A percentile compares a stretch with the other conserved stretches of the same genome.
These are phyloP conservation scores for Conringia planisiliqua DNA, from an alignment of 345 rosid species.

Conservation along the genomic window DNA sequence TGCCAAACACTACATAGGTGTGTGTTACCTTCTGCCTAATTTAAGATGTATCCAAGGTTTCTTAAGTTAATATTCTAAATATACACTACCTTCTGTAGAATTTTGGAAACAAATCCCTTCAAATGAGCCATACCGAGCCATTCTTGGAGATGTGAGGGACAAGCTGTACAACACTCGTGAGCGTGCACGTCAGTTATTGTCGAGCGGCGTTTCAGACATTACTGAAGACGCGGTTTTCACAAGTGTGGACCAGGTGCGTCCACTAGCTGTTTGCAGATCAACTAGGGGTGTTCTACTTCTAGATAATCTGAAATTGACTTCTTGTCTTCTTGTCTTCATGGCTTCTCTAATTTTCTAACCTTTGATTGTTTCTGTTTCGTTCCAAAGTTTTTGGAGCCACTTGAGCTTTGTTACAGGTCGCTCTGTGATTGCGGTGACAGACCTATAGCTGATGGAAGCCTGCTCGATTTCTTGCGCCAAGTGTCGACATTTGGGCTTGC, in stretches of 20 bases:
- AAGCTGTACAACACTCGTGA: conserved; percentile 89
- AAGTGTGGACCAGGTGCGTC: conserved; percentile 67
- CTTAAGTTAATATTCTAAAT: too few species aligned
- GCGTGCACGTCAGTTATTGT: conserved; percentile 76
- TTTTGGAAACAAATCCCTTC: conserved; percentile 94
- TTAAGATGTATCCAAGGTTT: not conserved
- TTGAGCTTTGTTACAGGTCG: conserved; percentile 92
- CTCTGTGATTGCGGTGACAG: conserved; percentile 83
- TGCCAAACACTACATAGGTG: conserved; percentile 95
- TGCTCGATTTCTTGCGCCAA: conserved; percentile 92
- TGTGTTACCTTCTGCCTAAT: not conserved
- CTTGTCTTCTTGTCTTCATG: not conserved
- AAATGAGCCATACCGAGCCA: conserved; percentile 88
- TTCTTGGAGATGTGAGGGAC: conserved; percentile 93
- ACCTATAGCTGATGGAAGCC: conserved; percentile 95
- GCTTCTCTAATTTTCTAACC: not conserved
- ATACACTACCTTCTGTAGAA: conserved; percentile 40
- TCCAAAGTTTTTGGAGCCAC: conserved; percentile 86
- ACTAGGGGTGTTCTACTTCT: not conserved
- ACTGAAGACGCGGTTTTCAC: conserved; percentile 75
- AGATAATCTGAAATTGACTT: too few species aligned
- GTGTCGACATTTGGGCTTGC: conserved; percentile 97
- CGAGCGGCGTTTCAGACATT: conserved; percentile 78
- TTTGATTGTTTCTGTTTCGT: conserved; percentile 9
- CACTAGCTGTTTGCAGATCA: not conserved